Evolutionary conservation across 371 early-diverging fungal genomes (phyloP).

Genomic region (Saksenaea vasiformis): DNA sequence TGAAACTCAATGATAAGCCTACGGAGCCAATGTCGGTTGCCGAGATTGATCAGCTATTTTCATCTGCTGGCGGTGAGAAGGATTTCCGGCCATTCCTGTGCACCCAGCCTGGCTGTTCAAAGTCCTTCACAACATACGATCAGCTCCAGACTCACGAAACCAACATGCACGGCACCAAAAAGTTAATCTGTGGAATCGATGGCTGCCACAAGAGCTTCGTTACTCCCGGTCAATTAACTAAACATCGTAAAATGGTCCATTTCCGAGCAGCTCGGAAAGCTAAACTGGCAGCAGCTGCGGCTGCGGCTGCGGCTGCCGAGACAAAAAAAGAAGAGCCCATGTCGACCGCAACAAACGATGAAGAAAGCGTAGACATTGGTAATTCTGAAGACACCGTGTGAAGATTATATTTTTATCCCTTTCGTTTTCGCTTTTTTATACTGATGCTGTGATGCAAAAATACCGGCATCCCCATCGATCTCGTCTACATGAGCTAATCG

Average conservation of each 20-base stretch:
- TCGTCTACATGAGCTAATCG: constrained; percentile 16
- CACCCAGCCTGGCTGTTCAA: constrained; percentile 50
- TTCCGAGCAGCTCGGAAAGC: constrained; percentile 49
- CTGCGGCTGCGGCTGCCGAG: constrained; percentile 29
- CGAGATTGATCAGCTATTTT: constrained; percentile 49
- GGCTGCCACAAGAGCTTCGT: constrained; percentile 53
- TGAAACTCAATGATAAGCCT: constrained; percentile 36
- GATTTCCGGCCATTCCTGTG: constrained; percentile 52
- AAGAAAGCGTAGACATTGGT: constrained; percentile 20
- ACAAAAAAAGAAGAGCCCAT: constrained; percentile 10
- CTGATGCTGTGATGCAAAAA: constrained; percentile 16
- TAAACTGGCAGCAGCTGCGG: constrained; percentile 41
- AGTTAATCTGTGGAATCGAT: constrained; percentile 49
- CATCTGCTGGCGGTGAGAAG: constrained; percentile 44
- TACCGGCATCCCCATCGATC: constrained; percentile 12
- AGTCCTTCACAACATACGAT: constrained; percentile 48
- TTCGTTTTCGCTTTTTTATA: constrained; percentile 17
- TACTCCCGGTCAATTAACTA: constrained; percentile 50
- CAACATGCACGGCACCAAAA: constrained; percentile 55
- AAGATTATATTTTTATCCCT: constrained; percentile 11
- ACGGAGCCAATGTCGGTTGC: constrained; percentile 46
- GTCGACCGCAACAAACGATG: constrained; percentile 1
- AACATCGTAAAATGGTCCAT: constrained; percentile 59
- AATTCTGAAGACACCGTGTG: constrained; percentile 17
- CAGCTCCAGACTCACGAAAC: constrained; percentile 52